Base-by-base conservation (phyloP, 2,329 filamentous ascomycete genomes). In the Aspergillus sp. region DNA sequence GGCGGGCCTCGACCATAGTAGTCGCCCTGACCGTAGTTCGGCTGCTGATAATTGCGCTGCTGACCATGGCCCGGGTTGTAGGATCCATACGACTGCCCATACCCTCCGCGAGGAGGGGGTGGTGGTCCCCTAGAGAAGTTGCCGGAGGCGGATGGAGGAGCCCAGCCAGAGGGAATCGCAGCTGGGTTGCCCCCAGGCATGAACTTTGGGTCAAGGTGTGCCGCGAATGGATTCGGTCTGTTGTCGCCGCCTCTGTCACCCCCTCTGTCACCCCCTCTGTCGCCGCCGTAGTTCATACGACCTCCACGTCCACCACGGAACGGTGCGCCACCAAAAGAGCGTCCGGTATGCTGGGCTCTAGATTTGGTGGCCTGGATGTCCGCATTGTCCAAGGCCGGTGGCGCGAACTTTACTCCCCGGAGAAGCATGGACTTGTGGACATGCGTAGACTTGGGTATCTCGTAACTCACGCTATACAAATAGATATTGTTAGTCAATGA, bases 351-450 rank as follows among this genome's bases (percentile, higher is more conserved):
- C 54, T 83, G 79, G 34, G 88, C 80, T 70, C 89, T 87, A 53
- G 83, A 82, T 69, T 86, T 86, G 44, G 93, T 83, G 7, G 84
- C 82, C 62, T 93, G 88, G 54, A 93, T 86, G 68, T 97, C 93
- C 58, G 83, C 84, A 34, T 85, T 82, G 57, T 90, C 89, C 1
- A 99, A 83, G 9, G 86, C 88, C 2, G 90, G 86, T 2, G 82
- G 77, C 4, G 89, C 86, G 56, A 93, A 82, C 66, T 88, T 86
- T 40, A 93, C 87, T 12, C 95, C 95, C 3, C 91, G 88, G 37
- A 99, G 82, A 13, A 99, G 83, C 89, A 96, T 96, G 5, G 93
- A 97, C 72, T 97, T 97, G 77, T 99, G 95, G 4, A 86, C 79
- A 66, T 90, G 84, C 9, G 80, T 81, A 17, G 85, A 86, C 41